Percentiles rank a stretch among this genome's conserved stretches.
phyloP scores from a whole-genome alignment of 306 rosid genomes.

The Cicer judaicum region DNA sequence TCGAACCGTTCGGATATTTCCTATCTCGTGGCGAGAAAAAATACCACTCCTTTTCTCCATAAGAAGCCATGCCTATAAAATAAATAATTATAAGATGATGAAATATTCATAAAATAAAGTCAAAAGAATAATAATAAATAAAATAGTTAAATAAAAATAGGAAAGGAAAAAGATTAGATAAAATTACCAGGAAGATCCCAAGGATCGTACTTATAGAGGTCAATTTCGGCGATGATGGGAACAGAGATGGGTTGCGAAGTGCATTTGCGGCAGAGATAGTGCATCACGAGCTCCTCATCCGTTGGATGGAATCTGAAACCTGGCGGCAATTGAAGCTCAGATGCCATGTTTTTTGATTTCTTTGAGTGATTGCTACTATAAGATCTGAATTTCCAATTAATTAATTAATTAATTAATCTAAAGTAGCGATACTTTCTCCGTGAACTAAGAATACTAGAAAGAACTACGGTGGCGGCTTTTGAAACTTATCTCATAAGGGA shows the following conservation, averaged over 20 bases:
- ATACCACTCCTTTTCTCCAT: conserved; percentile 97
- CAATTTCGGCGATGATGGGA: conserved; percentile 89
- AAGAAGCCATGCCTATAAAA: conserved; percentile 62
- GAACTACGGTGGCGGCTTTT: conserved; percentile 64
- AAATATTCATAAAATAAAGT: not conserved
- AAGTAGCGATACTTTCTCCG: not conserved
- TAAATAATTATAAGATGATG: not conserved
- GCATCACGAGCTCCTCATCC: conserved; percentile 91
- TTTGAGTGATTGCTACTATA: not conserved
- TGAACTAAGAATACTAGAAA: not conserved
- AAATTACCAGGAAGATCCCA: conserved; percentile 87
- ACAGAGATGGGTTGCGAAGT: conserved; percentile 72
- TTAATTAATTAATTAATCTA: too few relatives aligned
- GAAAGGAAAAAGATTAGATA: not conserved
- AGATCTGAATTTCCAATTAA: not conserved
- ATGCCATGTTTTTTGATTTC: conserved; percentile 44
- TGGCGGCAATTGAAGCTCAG: conserved; percentile 80
- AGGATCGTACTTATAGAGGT: conserved; percentile 83
- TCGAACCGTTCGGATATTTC: conserved; percentile 93
- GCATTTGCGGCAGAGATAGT: conserved; percentile 88
- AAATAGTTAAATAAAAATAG: too few relatives aligned
- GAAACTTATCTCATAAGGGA: conserved; percentile 71
- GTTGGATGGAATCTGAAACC: conserved; percentile 98
- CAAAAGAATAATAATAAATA: not conserved
- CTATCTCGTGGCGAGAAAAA: conserved; percentile 89